Percentiles rank a stretch among this genome's conserved stretches.
Evolutionary conservation across 2,329 filamentous ascomycete genomes (phyloP).

Genomic region (Talaromyces sp.): DNA sequence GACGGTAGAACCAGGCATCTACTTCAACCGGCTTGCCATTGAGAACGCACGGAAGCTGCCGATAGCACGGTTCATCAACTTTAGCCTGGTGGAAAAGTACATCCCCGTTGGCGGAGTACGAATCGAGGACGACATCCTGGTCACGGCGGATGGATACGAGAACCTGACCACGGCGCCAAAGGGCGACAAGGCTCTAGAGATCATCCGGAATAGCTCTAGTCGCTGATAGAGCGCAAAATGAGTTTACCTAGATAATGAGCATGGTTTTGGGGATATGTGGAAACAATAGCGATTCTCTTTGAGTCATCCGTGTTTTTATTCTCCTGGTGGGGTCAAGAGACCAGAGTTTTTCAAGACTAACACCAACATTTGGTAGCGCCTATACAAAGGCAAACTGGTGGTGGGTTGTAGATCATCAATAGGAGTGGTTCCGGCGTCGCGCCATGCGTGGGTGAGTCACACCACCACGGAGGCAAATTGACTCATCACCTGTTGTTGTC

Average conservation of each 20-base stretch:
- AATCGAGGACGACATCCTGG: constrained; percentile 59
- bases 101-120: constrained; percentile 41
- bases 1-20: constrained; percentile 52
- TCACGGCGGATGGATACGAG: constrained; percentile 64
- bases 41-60: constrained; percentile 28
- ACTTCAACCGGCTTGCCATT: constrained; percentile 37
- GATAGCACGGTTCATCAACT: constrained; percentile 34
- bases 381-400: neutral
- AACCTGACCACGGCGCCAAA: constrained; percentile 71
- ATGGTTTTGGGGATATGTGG: neutral
- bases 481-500: neutral
- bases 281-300: neutral
- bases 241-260: neutral
- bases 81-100: constrained; percentile 35
- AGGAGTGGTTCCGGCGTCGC: neutral
- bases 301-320: neutral
- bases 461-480: neutral
- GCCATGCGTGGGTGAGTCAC: neutral
- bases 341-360: neutral
- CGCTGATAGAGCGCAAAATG: neutral
- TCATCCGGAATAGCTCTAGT: constrained; percentile 25
- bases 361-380: neutral
- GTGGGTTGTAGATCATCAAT: neutral
- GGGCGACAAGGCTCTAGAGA: constrained; percentile 50
- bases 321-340: neutral